A percentile compares a stretch with the other conserved stretches of the same genome.
These are phyloP conservation scores for Delitschia confertaspora DNA, from an alignment of 495 filamentous ascomycete species.

Conservation along the genomic window DNA sequence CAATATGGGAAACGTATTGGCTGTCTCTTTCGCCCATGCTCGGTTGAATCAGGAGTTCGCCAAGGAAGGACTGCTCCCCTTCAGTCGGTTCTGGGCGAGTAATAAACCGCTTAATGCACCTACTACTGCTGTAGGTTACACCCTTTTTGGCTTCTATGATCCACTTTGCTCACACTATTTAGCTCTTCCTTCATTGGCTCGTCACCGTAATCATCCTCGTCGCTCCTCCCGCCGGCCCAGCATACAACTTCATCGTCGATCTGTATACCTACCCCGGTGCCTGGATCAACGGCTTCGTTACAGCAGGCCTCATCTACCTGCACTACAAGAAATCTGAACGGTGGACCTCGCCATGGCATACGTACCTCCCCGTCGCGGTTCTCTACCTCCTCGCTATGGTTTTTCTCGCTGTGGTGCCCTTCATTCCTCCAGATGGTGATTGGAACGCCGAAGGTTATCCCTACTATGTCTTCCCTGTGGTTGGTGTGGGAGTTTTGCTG, in stretches of 20 bases:
- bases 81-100: slow-evolving; percentile 20
- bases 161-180: slow-evolving; percentile 2
- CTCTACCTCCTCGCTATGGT: slow-evolving; percentile 36
- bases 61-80: slow-evolving; percentile 20
- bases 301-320: slow-evolving; percentile 44
- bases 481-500: slow-evolving; percentile 35
- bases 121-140: slow-evolving; percentile 17
- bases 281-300: slow-evolving; percentile 46
- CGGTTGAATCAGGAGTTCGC: slow-evolving; percentile 25
- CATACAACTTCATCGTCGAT: slow-evolving; percentile 41
- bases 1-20: slow-evolving; percentile 23
- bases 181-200: slow-evolving; percentile 42
- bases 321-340: slow-evolving; percentile 37
- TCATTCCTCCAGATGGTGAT: slow-evolving; percentile 36
- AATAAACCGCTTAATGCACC: slow-evolving; percentile 25
- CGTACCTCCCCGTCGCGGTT: slow-evolving; percentile 29
- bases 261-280: slow-evolving; percentile 47
- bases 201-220: slow-evolving; percentile 41
- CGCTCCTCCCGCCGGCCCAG: slow-evolving; percentile 39
- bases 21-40: slow-evolving; percentile 22
- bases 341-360: slow-evolving; percentile 39
- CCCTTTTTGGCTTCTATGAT: not conserved
- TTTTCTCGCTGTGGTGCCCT: slow-evolving; percentile 38
- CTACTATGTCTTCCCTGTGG: slow-evolving; percentile 40
- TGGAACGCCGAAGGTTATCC: slow-evolving; percentile 32